phyloP scores from a whole-genome alignment of 345 rosid genomes.

The Eucalyptus regnans region DNA sequence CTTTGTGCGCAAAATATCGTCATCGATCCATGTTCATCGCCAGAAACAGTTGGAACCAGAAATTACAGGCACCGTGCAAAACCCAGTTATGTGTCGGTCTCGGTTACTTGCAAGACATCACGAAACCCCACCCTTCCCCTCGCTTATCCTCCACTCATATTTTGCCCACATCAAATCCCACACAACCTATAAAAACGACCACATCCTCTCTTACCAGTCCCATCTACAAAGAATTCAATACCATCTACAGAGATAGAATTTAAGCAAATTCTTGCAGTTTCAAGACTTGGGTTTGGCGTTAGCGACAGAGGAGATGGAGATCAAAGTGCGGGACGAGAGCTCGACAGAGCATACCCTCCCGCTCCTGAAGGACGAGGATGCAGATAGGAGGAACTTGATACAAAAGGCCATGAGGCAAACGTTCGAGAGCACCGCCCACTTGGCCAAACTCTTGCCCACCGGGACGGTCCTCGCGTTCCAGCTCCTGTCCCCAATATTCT shows the following conservation, averaged over 20 bases:
- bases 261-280: background rate
- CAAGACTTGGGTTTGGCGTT: background rate
- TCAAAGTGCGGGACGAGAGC: constrained; percentile 18
- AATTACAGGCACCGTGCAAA: background rate
- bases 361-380: constrained; percentile 24
- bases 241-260: background rate
- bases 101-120: constrained; percentile 59
- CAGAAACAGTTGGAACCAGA: background rate
- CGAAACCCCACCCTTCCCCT: background rate
- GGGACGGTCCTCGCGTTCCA: constrained; percentile 95
- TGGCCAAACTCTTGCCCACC: constrained; percentile 87
- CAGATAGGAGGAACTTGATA: constrained; percentile 23
- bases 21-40: background rate
- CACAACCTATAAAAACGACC: background rate
- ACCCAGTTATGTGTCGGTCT: background rate
- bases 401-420: constrained; percentile 82
- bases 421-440: constrained; percentile 75
- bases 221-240: background rate
- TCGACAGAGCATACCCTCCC: constrained; percentile 19
- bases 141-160: constrained; percentile 22
- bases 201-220: background rate
- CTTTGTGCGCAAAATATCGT: background rate
- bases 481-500: constrained; percentile 61
- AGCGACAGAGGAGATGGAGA: constrained; percentile 21
- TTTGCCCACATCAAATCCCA: background rate